These are phyloP conservation scores for Aspergillus carbonarius DNA, from an alignment of 2,329 filamentous ascomycete genomes.

Conservation along the genomic window DNA sequence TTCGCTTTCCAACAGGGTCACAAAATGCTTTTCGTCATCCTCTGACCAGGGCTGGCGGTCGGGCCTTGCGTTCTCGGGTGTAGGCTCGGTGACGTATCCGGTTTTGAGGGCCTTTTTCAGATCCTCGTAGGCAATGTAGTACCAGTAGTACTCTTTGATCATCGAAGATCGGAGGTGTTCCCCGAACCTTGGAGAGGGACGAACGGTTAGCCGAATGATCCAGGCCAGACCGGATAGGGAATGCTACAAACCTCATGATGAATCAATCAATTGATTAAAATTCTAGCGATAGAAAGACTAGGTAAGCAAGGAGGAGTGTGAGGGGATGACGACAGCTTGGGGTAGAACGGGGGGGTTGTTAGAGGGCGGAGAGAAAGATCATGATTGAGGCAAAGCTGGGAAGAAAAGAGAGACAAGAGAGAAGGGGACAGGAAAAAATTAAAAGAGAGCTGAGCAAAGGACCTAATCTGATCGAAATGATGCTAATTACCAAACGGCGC, in stretches of 20 bases:
- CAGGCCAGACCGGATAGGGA: background rate
- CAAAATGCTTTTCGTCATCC: constrained; percentile 86
- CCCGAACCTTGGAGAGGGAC: constrained; percentile 65
- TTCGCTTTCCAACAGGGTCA: constrained; percentile 81
- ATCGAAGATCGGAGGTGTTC: constrained; percentile 94
- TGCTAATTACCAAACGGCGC: background rate
- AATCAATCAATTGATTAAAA: background rate
- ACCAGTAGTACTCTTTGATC: constrained; percentile 96
- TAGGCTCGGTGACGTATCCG: constrained; percentile 58
- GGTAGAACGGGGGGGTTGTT: background rate
- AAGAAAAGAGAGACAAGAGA: background rate
- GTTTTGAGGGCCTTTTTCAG: constrained; percentile 84
- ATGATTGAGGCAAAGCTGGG: background rate
- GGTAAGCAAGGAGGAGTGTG: background rate
- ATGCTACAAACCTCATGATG: constrained; percentile 23
- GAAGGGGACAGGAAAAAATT: background rate
- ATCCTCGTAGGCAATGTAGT: constrained; percentile 97
- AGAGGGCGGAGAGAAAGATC: background rate
- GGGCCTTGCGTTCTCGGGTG: constrained; percentile 47
- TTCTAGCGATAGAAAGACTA: background rate
- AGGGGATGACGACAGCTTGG: background rate
- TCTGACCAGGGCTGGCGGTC: constrained; percentile 74
- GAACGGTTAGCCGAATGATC: constrained; percentile 11
- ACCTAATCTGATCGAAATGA: background rate
- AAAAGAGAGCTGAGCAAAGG: background rate